Conservation (phyloP, 371 early-diverging fungal genomes). For the Mortierella sp. region DNA sequence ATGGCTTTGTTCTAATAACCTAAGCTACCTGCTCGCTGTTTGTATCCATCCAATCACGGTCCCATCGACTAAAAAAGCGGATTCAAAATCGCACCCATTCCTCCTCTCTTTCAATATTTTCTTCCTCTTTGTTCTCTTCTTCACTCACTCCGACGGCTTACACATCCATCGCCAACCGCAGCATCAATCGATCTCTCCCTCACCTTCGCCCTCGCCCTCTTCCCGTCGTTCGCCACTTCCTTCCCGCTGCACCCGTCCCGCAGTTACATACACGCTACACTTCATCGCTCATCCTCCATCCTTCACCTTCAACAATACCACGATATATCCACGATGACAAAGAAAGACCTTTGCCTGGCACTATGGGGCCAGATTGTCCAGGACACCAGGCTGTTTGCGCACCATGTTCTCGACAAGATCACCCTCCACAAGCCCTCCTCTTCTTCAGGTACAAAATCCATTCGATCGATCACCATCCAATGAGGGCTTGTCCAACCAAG, state of each 20-base stretch:
- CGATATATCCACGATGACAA: conserved; percentile 2
- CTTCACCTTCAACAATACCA: background rate
- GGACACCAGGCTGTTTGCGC: conserved; percentile 17
- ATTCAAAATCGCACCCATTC: background rate
- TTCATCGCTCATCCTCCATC: background rate
- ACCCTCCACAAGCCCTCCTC: background rate
- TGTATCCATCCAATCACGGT: background rate
- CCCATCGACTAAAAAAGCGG: too few species aligned
- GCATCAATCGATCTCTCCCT: background rate
- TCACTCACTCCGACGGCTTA: background rate
- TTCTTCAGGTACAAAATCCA: conserved; percentile 10
- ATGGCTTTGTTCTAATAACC: background rate
- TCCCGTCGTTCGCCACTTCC: background rate
- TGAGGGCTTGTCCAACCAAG: too few species aligned
- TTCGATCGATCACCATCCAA: too few species aligned
- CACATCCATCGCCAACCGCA: too few species aligned
- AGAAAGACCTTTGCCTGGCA: conserved; percentile 1
- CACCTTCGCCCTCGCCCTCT: background rate
- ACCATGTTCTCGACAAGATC: conserved; percentile 15
- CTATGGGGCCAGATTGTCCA: conserved; percentile 26
- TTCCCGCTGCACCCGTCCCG: background rate
- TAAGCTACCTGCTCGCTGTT: background rate
- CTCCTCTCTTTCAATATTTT: background rate
- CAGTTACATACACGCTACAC: background rate
- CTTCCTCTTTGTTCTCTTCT: background rate